Evolutionary conservation across 1,139 yeast genomes (phyloP), one percentile per base, ranked within the genome.

Genomic region (Suhomyces wounanorum): DNA sequence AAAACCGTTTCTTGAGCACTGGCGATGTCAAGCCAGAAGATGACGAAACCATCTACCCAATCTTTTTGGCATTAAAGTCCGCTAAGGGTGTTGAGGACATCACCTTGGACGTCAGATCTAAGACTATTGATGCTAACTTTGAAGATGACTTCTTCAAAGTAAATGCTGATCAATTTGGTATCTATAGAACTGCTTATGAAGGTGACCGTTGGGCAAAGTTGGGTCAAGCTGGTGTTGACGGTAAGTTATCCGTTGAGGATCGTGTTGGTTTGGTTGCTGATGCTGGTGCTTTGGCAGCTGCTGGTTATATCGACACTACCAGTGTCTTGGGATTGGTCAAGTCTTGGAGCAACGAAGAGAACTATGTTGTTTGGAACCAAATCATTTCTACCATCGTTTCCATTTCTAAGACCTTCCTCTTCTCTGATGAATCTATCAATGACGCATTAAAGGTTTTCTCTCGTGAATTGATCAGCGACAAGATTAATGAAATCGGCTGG

Each of bases 211-310:
- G 95, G 84, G 68, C 75, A 47, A 85, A 84, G 69, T 80, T 90
- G 59, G 90, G 94, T 51, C 68, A 79, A 58, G 90, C 89, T 48
- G 91, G 90, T 52, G 74, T 73, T 38, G 75, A 76, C 17, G 88
- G 89, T 30, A 73, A 81, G 58, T 78, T 89, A 58, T 79, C 92
- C 8, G 89, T 86, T 47, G 92, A 87, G 66, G 96, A 89, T 67
- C 84, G 95, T 68, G 87, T 88, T 51, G 96, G 96, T 50, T 81
- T 89, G 58, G 89, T 89, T 45, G 90, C 95, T 25, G 96, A 89
- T 72, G 88, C 89, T 25, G 84, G 81, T 48, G 81, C 92, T 9
- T 78, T 89, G 59, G 81, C 94, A 3, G 72, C 84, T 14, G 82
- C 91, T 42, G 96, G 96, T 16, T 84, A 82, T 65, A 82, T 86